Evolutionary conservation across 805 yeast genomes (phyloP).

Genomic region (Cyberlindnera mycetangii): DNA sequence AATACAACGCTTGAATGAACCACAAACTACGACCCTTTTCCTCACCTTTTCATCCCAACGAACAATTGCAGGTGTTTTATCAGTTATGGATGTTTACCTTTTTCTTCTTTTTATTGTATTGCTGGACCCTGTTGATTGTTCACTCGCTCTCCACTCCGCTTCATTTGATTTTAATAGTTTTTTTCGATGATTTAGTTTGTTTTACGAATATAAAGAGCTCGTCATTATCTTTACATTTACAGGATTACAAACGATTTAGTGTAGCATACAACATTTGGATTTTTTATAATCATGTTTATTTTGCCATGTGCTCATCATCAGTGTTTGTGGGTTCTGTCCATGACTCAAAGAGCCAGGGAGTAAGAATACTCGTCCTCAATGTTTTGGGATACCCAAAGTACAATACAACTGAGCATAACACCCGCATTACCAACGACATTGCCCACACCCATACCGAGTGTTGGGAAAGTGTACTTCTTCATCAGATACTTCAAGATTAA

Average conservation of each 20-base stretch:
- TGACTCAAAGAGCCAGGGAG: constrained; percentile 75
- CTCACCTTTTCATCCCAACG: too few relatives aligned
- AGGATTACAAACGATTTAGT: too few relatives aligned
- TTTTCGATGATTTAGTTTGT: too few relatives aligned
- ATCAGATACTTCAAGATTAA: constrained; percentile 79
- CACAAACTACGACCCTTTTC: neutral
- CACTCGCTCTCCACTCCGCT: neutral
- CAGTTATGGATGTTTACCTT: too few relatives aligned
- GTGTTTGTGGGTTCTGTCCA: neutral
- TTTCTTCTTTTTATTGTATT: too few relatives aligned
- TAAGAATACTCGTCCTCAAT: constrained; percentile 95
- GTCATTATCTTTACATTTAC: neutral
- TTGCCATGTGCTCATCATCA: neutral
- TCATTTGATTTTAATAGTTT: neutral
- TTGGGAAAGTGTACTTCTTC: constrained; percentile 78
- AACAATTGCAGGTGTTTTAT: too few relatives aligned
- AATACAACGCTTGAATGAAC: too few relatives aligned
- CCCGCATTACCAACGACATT: constrained; percentile 78
- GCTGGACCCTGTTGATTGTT: neutral
- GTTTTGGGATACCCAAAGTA: constrained; percentile 92
- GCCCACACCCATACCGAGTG: constrained; percentile 90
- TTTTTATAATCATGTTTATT: neutral
- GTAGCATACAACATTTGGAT: too few relatives aligned
- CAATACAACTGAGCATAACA: constrained; percentile 84
- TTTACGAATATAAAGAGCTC: neutral